Percentiles rank a stretch among this genome's conserved stretches.
phyloP scores from a whole-genome alignment of 768 basidiomycete species.

The Gelatoporia subvermispora region DNA sequence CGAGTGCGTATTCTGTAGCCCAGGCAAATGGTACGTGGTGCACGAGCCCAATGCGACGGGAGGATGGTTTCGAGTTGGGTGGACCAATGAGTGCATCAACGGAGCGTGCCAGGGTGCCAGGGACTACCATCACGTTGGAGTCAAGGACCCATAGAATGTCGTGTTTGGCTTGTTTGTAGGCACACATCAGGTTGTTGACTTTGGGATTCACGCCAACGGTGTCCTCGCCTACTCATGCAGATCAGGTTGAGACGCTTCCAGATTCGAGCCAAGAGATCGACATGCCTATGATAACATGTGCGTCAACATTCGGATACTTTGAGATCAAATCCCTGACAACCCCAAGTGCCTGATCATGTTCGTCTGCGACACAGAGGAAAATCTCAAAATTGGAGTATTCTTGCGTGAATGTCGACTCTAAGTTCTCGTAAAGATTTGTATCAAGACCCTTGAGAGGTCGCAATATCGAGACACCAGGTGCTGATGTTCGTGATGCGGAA shows the following conservation, averaged over 20 bases:
- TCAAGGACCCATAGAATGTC: conserved; percentile 97
- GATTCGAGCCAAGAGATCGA: neutral
- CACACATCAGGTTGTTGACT: conserved; percentile 89
- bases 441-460: conserved; percentile 95
- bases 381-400: conserved; percentile 92
- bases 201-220: conserved; percentile 92
- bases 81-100: conserved; percentile 66
- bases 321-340: conserved; percentile 73
- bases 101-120: conserved; percentile 77
- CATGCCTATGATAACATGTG: conserved; percentile 74
- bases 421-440: conserved; percentile 91
- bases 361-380: conserved; percentile 85
- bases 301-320: conserved; percentile 73
- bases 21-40: conserved; percentile 94
- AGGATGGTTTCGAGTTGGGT: conserved; percentile 26
- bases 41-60: conserved; percentile 70
- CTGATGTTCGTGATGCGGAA: conserved; percentile 38
- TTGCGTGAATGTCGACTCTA: conserved; percentile 89
- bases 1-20: conserved; percentile 62
- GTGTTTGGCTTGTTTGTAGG: conserved; percentile 75
- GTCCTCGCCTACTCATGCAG: conserved; percentile 58
- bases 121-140: conserved; percentile 81
- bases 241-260: neutral
- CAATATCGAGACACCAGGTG: conserved; percentile 90
- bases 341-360: conserved; percentile 80